Conservation (phyloP, 148 eudicot genomes). For the Drosera capensis region DNA sequence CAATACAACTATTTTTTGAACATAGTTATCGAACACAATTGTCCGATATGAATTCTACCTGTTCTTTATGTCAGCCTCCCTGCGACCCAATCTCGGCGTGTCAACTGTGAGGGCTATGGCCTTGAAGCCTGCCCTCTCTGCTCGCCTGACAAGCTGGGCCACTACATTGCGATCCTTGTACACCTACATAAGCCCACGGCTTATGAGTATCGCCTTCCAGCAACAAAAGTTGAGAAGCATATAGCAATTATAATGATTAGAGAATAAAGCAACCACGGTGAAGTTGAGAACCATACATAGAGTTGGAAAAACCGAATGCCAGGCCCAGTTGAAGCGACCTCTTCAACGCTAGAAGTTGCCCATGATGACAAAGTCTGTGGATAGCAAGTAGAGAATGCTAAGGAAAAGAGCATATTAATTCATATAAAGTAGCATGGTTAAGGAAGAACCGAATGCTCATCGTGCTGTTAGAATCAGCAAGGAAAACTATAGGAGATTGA, state of each 20-base stretch:
- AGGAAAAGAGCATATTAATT: neutral
- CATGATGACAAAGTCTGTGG: conserved; percentile 62
- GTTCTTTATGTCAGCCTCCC: conserved; percentile 95
- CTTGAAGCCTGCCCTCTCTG: conserved; percentile 83
- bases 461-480: neutral
- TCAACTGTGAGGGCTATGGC: conserved; percentile 92
- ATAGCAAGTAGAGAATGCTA: neutral
- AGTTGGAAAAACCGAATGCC: conserved; percentile 84
- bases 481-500: conserved; percentile 8
- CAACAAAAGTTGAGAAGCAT: neutral
- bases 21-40: neutral
- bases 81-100: conserved; percentile 77
- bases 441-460: neutral
- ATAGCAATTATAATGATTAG: neutral
- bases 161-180: conserved; percentile 55
- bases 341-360: conserved; percentile 82
- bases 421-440: neutral
- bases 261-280: neutral
- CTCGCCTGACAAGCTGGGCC: conserved; percentile 65
- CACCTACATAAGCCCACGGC: conserved; percentile 24
- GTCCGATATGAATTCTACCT: conserved; percentile 27
- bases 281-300: conserved; percentile 39
- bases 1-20: neutral
- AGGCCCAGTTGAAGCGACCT: conserved; percentile 75
- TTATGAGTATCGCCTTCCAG: neutral